Percentiles rank a stretch among this genome's conserved stretches.
phyloP scores from a whole-genome alignment of 2,329 filamentous ascomycete genomes.

The Nothomitra cinnamomea region DNA sequence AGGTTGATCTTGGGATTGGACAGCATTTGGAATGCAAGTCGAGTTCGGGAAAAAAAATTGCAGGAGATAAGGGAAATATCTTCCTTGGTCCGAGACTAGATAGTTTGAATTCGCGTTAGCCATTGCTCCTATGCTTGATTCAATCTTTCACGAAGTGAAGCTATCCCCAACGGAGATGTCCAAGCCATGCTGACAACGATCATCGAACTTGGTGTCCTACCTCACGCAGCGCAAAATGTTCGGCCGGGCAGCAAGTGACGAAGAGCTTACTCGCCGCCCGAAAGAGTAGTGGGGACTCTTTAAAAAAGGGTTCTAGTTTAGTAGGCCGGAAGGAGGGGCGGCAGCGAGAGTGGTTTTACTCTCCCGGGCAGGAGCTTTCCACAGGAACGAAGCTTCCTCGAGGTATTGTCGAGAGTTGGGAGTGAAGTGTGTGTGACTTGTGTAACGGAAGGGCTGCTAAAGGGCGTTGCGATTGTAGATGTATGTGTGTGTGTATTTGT shows the following conservation, averaged over 20 bases:
- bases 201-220: constrained; percentile 16
- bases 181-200: too few relatives aligned
- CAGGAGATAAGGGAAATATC: constrained; percentile 34
- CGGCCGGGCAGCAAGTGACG: constrained; percentile 49
- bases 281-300: constrained; percentile 11
- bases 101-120: constrained; percentile 7
- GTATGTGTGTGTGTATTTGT: too few relatives aligned
- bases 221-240: constrained; percentile 75
- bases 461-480: neutral
- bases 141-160: constrained; percentile 16
- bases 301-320: neutral
- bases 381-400: constrained; percentile 6
- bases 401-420: constrained; percentile 2
- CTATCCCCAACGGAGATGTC: constrained; percentile 17
- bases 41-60: constrained; percentile 41
- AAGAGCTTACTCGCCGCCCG: constrained; percentile 28
- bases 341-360: neutral
- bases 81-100: constrained; percentile 22
- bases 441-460: neutral
- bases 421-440: neutral
- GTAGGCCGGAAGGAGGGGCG: neutral
- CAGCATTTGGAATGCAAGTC: constrained; percentile 47
- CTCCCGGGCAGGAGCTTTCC: constrained; percentile 5
- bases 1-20: constrained; percentile 56
- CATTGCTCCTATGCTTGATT: too few relatives aligned